Percentiles rank a stretch among this genome's conserved stretches.
Conservation (phyloP, 225 moss, liverwort and hornwort genomes). For the Polytrichum formosum region DNA sequence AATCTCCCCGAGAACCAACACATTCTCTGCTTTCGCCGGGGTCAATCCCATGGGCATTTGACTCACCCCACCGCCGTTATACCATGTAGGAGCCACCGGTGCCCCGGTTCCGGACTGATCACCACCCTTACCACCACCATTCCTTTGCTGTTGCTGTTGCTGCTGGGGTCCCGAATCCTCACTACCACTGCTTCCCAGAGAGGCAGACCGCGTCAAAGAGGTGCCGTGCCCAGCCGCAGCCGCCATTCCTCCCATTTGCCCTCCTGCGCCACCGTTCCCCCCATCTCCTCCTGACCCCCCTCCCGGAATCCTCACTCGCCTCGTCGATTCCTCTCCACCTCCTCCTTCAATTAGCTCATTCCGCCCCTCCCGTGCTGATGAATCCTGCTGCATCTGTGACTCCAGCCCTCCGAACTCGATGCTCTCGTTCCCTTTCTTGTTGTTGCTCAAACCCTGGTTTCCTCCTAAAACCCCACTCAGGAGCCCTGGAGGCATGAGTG, state of each 20-base stretch:
- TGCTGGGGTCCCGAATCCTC: conserved; percentile 86
- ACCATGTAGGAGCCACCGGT: conserved; percentile 55
- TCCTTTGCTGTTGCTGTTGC: conserved; percentile 24
- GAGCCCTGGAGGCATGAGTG: conserved; percentile 21
- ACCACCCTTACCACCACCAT: not conserved
- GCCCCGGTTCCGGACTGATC: conserved; percentile 38
- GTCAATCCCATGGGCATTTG: conserved; percentile 71
- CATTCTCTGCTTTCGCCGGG: conserved; percentile 75
- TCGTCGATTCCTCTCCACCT: no score
- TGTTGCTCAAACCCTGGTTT: conserved; percentile 10
- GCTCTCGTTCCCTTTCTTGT: conserved; percentile 40
- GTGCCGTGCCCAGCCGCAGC: conserved; percentile 30
- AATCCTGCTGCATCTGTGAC: conserved; percentile 4
- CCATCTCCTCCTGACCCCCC: not conserved
- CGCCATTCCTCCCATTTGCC: conserved; percentile 27
- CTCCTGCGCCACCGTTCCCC: conserved; percentile 12
- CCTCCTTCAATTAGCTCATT: not conserved
- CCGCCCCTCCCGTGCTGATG: not conserved
- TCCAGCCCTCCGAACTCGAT: conserved; percentile 18
- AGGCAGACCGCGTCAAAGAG: conserved; percentile 73
- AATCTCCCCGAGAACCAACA: conserved; percentile 63
- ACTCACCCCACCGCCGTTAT: conserved; percentile 70
- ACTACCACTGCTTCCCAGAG: conserved; percentile 90
- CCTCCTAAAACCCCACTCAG: not conserved
- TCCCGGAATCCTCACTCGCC: not conserved